phyloP scores from a whole-genome alignment of 2,329 filamentous ascomycete genomes.

The Colletotrichum orbiculare region DNA sequence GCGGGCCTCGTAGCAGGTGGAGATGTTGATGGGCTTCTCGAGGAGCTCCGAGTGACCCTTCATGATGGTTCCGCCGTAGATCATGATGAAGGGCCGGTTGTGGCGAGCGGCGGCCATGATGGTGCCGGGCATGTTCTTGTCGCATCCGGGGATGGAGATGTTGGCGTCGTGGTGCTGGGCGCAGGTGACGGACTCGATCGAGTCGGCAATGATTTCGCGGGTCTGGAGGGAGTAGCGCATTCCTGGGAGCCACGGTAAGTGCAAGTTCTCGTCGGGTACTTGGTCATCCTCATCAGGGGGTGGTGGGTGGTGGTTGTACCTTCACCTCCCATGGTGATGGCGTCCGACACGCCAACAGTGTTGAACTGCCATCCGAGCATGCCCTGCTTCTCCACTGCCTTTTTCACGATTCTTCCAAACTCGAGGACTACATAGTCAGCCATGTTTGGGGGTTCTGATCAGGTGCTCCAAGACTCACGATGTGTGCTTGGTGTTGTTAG shows the following conservation, averaged over 20 bases:
- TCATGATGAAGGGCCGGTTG: slow-evolving; percentile 93
- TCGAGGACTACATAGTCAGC: slow-evolving; percentile 75
- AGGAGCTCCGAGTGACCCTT: slow-evolving; percentile 85
- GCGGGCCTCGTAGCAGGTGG: slow-evolving; percentile 87
- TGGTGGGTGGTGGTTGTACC: slow-evolving; percentile 57
- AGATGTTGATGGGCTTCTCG: slow-evolving; percentile 85
- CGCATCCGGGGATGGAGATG: slow-evolving; percentile 91
- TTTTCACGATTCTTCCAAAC: slow-evolving; percentile 88
- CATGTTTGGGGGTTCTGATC: neutral
- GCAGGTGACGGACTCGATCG: slow-evolving; percentile 91
- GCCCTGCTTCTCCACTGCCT: slow-evolving; percentile 79
- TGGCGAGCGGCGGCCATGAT: slow-evolving; percentile 91
- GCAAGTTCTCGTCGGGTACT: neutral
- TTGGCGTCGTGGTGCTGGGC: slow-evolving; percentile 94
- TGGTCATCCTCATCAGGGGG: slow-evolving; percentile 1
- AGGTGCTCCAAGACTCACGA: slow-evolving; percentile 44
- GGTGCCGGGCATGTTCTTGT: slow-evolving; percentile 97
- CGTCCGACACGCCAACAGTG: slow-evolving; percentile 88
- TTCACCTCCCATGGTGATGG: slow-evolving; percentile 95
- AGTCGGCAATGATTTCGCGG: slow-evolving; percentile 92
- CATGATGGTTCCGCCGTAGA: slow-evolving; percentile 92
- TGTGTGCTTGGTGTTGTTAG: slow-evolving; percentile 48
- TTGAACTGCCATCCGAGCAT: slow-evolving; percentile 98
- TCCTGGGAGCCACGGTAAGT: slow-evolving; percentile 59
- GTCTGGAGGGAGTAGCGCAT: slow-evolving; percentile 95